These are phyloP conservation scores for Alternaria rosae DNA, from an alignment of 2,329 filamentous ascomycete species.

Conservation along the genomic window DNA sequence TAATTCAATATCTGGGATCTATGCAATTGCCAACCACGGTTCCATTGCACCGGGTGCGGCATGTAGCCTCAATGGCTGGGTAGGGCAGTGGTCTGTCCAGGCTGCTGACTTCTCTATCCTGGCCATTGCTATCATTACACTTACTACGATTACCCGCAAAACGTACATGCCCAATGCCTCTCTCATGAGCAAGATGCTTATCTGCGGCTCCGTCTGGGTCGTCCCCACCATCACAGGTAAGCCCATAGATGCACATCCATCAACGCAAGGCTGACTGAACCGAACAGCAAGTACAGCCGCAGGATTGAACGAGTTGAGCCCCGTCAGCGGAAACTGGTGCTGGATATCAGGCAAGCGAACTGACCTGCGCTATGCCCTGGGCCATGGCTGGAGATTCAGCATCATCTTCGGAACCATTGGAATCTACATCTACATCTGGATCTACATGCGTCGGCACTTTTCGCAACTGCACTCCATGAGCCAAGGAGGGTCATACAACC, in stretches of 20 bases:
- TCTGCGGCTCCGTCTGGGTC: conserved; percentile 53
- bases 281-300: conserved; percentile 5
- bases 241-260: not conserved
- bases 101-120: conserved; percentile 53
- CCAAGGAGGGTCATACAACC: not conserved
- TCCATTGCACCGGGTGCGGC: conserved; percentile 39
- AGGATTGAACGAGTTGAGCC: conserved; percentile 1
- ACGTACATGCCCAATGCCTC: conserved; percentile 44
- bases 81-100: conserved; percentile 54
- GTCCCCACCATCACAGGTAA: conserved; percentile 35
- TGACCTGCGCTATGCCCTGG: conserved; percentile 6
- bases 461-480: not conserved
- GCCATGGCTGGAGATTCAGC: conserved; percentile 9
- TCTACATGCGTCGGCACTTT: conserved; percentile 8
- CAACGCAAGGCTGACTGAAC: not conserved
- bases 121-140: conserved; percentile 55
- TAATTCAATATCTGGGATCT: conserved; percentile 54
- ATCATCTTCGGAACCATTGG: conserved; percentile 9
- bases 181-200: conserved; percentile 37
- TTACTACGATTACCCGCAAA: conserved; percentile 51
- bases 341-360: conserved; percentile 10
- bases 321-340: conserved; percentile 15
- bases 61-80: conserved; percentile 55
- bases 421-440: conserved; percentile 13
- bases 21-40: conserved; percentile 38